Evolutionary conservation across 1,139 yeast species (phyloP).

Genomic region (Pichia sp.): DNA sequence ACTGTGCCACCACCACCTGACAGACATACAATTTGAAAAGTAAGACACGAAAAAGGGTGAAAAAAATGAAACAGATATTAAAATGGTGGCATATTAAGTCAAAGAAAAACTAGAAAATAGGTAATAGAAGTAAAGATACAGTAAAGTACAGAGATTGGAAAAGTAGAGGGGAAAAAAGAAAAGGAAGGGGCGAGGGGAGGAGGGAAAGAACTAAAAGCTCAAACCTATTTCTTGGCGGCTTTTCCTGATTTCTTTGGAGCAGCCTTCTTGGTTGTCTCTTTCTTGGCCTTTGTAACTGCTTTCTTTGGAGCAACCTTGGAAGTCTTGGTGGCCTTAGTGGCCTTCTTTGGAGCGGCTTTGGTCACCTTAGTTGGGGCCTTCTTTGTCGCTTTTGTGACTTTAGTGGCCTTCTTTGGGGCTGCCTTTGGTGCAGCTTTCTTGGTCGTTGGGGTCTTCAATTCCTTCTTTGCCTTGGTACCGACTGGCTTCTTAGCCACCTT

Average conservation of each 20-base stretch:
- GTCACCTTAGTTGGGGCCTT: slow-evolving; percentile 16
- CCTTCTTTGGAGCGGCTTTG: slow-evolving; percentile 20
- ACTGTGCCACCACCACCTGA: not conserved
- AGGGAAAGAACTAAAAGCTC: not conserved
- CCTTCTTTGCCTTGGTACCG: slow-evolving; percentile 19
- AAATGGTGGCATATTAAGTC: not conserved
- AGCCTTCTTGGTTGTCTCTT: slow-evolving; percentile 3
- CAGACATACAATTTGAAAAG: not conserved
- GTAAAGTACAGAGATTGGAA: not conserved
- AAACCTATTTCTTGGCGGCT: slow-evolving; percentile 25
- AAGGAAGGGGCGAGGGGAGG: not conserved
- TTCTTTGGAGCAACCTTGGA: slow-evolving; percentile 12
- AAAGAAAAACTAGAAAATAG: not conserved
- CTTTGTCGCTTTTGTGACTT: slow-evolving; percentile 18
- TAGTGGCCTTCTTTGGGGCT: slow-evolving; percentile 22
- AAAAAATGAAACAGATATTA: not conserved
- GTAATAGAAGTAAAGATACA: not conserved
- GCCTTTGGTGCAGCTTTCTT: slow-evolving; percentile 22
- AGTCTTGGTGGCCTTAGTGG: not conserved
- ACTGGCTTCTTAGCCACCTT: slow-evolving; percentile 25
- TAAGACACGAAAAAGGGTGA: not conserved
- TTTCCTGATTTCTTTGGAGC: slow-evolving; percentile 13
- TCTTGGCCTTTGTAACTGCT: slow-evolving; percentile 8
- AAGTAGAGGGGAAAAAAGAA: not conserved
- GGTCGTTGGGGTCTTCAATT: slow-evolving; percentile 5